phyloP scores from a whole-genome alignment of 495 filamentous ascomycete species.

The Lasiosphaeria ovina region DNA sequence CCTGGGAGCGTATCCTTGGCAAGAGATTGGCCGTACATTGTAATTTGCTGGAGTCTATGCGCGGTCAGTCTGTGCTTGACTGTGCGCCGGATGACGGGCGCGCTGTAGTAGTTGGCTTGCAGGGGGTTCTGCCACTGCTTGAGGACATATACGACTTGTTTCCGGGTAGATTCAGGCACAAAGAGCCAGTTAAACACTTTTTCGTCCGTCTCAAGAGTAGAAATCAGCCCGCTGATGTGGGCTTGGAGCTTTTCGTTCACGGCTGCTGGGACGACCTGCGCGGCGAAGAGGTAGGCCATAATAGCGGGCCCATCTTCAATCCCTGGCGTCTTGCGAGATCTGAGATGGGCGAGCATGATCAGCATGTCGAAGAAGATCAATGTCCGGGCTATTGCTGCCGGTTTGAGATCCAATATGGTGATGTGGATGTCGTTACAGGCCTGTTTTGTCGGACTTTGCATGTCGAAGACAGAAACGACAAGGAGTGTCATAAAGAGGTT shows the following conservation, averaged over 20 bases:
- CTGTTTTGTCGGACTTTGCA: conserved; percentile 10
- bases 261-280: conserved; percentile 27
- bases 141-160: conserved; percentile 8
- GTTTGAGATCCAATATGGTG: conserved; percentile 33
- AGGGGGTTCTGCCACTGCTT: conserved; percentile 19
- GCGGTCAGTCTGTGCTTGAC: conserved; percentile 3
- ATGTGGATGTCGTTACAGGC: conserved; percentile 29
- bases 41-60: conserved; percentile 2
- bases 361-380: conserved; percentile 29
- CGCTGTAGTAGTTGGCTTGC: conserved; percentile 15
- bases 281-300: conserved; percentile 30
- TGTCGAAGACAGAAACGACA: background rate
- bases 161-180: conserved; percentile 14
- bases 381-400: conserved; percentile 29
- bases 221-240: conserved; percentile 19
- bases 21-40: background rate
- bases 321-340: background rate
- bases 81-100: conserved; percentile 16
- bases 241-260: conserved; percentile 27
- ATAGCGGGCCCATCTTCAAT: conserved; percentile 14
- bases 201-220: conserved; percentile 7
- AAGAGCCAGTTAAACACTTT: conserved; percentile 17
- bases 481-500: conserved; percentile 32
- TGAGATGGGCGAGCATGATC: conserved; percentile 7
- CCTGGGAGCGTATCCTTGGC: background rate